Percentiles rank a stretch among this genome's conserved stretches.
Conservation (phyloP, 140 eudicot genomes). For the Oenanthe javanica region DNA sequence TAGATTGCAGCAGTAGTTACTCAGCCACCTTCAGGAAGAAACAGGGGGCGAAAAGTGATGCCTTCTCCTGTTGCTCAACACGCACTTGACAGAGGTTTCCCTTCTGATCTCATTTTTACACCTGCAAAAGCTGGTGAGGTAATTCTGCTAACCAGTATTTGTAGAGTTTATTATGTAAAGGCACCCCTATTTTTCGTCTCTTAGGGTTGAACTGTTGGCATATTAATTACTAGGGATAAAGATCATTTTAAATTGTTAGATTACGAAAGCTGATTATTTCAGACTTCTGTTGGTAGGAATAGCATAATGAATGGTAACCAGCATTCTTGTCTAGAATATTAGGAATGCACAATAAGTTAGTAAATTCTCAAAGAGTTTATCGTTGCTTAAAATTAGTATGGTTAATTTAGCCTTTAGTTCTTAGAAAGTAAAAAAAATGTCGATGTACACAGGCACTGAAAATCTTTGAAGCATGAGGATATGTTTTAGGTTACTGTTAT, state of each 20-base stretch:
- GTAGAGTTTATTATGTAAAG: not conserved
- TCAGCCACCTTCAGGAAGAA: slow-evolving; percentile 84
- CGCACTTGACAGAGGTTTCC: slow-evolving; percentile 84
- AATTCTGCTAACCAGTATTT: slow-evolving; percentile 10
- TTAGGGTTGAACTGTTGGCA: not conserved
- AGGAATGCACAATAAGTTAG: not conserved
- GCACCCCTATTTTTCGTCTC: not conserved
- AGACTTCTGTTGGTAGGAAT: not conserved
- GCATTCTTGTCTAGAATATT: not conserved
- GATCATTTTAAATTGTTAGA: not conserved
- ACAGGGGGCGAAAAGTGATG: slow-evolving; percentile 78
- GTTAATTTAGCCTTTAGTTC: not conserved
- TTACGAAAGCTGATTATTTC: not conserved
- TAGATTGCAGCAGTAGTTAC: slow-evolving; percentile 92
- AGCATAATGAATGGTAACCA: slow-evolving; percentile 4
- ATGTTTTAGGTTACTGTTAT: not conserved
- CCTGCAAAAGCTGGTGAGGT: slow-evolving; percentile 84
- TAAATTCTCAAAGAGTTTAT: not conserved
- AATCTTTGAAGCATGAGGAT: not conserved
- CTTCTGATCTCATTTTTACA: slow-evolving; percentile 72
- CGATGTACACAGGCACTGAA: not conserved
- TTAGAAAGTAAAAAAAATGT: not conserved
- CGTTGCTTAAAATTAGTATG: not conserved
- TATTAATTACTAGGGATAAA: not conserved
- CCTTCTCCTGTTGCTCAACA: slow-evolving; percentile 94